These are phyloP conservation scores for Cadophora malorum DNA, from an alignment of 2,329 filamentous ascomycete genomes.

Conservation along the genomic window DNA sequence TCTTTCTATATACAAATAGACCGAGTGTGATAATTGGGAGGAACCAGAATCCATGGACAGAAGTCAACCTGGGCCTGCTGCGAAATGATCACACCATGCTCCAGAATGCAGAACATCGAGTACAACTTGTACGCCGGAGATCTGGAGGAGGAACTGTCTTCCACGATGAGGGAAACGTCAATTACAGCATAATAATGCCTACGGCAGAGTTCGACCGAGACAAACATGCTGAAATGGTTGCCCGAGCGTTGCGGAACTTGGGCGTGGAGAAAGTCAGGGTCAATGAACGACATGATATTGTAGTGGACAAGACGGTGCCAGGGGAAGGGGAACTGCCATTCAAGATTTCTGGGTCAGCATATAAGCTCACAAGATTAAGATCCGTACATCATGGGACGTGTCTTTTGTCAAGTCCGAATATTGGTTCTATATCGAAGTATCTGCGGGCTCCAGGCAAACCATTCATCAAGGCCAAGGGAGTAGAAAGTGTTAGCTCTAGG, in stretches of 20 bases:
- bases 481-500: slow-evolving; percentile 87
- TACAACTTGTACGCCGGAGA: slow-evolving; percentile 77
- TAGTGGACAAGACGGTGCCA: slow-evolving; percentile 60
- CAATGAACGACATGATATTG: slow-evolving; percentile 93
- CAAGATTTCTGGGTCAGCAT: slow-evolving; percentile 94
- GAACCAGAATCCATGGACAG: slow-evolving; percentile 98
- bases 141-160: slow-evolving; percentile 94
- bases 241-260: slow-evolving; percentile 73
- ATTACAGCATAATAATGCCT: slow-evolving; percentile 91
- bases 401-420: slow-evolving; percentile 77
- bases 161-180: slow-evolving; percentile 91
- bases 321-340: slow-evolving; percentile 46
- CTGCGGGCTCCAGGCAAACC: slow-evolving; percentile 79
- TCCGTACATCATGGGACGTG: slow-evolving; percentile 95
- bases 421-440: slow-evolving; percentile 71
- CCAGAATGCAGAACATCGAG: slow-evolving; percentile 32
- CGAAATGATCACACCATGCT: slow-evolving; percentile 25
- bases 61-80: slow-evolving; percentile 77
- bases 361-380: slow-evolving; percentile 83
- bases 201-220: slow-evolving; percentile 78
- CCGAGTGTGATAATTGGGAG: slow-evolving; percentile 91
- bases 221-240: slow-evolving; percentile 91
- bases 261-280: slow-evolving; percentile 70
- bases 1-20: slow-evolving; percentile 87
- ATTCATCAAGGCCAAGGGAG: slow-evolving; percentile 81